Base-by-base conservation (phyloP, 2,329 filamentous ascomycete species). In the Dactylellina drechsleri region DNA sequence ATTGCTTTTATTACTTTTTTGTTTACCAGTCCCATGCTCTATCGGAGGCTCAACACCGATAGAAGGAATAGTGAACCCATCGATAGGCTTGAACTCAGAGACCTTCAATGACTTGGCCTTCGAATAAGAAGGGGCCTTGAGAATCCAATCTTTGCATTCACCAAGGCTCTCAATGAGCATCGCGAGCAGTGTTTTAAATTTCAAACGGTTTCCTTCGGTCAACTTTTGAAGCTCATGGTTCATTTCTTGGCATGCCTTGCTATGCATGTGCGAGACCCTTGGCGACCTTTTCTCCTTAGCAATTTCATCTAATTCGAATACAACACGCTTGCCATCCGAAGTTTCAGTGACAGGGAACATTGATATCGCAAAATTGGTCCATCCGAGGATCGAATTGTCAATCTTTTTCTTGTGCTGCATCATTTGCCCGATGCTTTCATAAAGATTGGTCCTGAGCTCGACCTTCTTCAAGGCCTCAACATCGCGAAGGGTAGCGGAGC, bases 381-480 rank as follows among this genome's bases (percentile, higher is more conserved):
- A 74, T 28, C 70, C 70, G 28, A 74, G 62, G 28, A 74, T 67
- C 18, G 50, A 57, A 54, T 74, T 74, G 31, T 74, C 70, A 31
- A 58, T 74, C 40, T 74, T 74, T 45, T 74, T 74, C 23, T 74
- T 74, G 40, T 74, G 57, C 15, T 60, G 47, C 70, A 74, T 74
- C 41, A 61, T 67, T 45, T 74, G 70, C 15, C 56, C 62, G 3
- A 67, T 16, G 5, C 31, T 50, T 52, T 74, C 62, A 23, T 62
- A 74, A 7, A 74, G 23, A 28, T 40, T 50, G n/a, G 31, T 64
- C 28, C 70, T 56, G 15, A 57, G 16, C 10, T 53, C 57, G 12
- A 20, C 43, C 18, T 58, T 47, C 52, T 67, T 74, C 56, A 62
- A 50, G 31, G 40, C 28, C n/a, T 74, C 62, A 13, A 36, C 18